phyloP scores from a whole-genome alignment of 257 asterid genomes.

The Echium plantagineum region DNA sequence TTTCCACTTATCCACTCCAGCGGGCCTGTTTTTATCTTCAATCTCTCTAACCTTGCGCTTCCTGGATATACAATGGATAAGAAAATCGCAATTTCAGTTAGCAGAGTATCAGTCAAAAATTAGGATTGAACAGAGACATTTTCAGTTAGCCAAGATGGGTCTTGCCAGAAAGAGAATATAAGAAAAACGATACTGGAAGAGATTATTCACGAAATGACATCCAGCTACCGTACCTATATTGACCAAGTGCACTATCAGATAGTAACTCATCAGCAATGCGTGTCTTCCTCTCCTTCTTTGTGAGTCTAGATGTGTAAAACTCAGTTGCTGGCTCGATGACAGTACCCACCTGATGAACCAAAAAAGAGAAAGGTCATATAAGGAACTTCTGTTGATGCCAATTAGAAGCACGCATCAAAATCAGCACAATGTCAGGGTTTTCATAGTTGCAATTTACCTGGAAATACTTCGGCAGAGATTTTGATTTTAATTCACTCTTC shows the following conservation, averaged over 20 bases:
- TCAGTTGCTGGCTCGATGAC: slow-evolving; percentile 70
- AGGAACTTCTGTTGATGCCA: background rate
- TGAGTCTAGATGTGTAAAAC: slow-evolving; percentile 61
- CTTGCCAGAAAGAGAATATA: too few species aligned
- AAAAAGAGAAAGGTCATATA: background rate
- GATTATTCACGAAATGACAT: too few species aligned
- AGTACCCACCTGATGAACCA: slow-evolving; percentile 68
- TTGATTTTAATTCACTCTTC: slow-evolving; percentile 63
- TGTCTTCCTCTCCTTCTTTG: slow-evolving; percentile 83
- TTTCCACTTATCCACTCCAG: slow-evolving; percentile 79
- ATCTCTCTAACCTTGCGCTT: slow-evolving; percentile 86
- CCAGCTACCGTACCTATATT: background rate
- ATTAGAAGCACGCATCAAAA: background rate
- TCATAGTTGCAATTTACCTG: slow-evolving; percentile 39
- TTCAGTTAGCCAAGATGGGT: too few species aligned
- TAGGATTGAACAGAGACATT: background rate
- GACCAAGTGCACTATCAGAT: slow-evolving; percentile 43
- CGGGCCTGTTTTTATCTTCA: slow-evolving; percentile 64
- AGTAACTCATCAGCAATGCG: slow-evolving; percentile 85
- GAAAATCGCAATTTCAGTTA: background rate
- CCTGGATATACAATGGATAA: slow-evolving; percentile 25
- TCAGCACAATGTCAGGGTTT: background rate
- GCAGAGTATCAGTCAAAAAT: background rate
- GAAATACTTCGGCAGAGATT: slow-evolving; percentile 79
- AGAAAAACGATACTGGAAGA: too few species aligned